A percentile compares a stretch with the other conserved stretches of the same genome.
Conservation (phyloP, 768 basidiomycete species). For the Clitopilus hobsonii region DNA sequence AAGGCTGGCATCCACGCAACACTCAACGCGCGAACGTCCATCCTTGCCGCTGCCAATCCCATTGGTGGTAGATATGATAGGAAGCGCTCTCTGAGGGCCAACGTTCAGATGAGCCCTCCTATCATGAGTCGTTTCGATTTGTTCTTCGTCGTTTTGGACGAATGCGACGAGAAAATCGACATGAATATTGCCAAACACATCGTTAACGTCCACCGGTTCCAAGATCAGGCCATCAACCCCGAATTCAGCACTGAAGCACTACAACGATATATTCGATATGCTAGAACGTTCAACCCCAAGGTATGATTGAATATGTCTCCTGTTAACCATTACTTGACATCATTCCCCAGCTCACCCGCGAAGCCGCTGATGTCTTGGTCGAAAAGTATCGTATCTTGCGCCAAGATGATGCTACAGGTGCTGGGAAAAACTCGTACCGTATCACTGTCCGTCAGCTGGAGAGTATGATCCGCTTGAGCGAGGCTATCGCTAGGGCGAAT, state of each 20-base stretch:
- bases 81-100: conserved; percentile 86
- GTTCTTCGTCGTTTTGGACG: conserved; percentile 97
- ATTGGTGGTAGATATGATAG: conserved; percentile 96
- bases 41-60: conserved; percentile 97
- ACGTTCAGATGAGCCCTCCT: conserved; percentile 96
- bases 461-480: conserved; percentile 96
- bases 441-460: conserved; percentile 98
- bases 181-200: conserved; percentile 94
- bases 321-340: conserved; percentile 5
- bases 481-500: conserved; percentile 96
- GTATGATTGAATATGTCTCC: conserved; percentile 31
- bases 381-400: conserved; percentile 91
- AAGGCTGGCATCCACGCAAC: conserved; percentile 99
- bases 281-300: conserved; percentile 96
- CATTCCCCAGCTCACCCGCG: conserved; percentile 76
- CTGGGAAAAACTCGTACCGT: conserved; percentile 87
- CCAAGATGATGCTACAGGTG: conserved; percentile 88
- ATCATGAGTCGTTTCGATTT: conserved; percentile 99
- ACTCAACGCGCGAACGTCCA: conserved; percentile 94
- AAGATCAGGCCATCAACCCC: conserved; percentile 90
- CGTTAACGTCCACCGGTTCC: conserved; percentile 94
- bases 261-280: conserved; percentile 96
- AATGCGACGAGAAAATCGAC: conserved; percentile 91
- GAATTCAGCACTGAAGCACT: conserved; percentile 97
- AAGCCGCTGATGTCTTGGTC: conserved; percentile 88